Conservation (phyloP, 2,329 filamentous ascomycete genomes). For the Stromatinia cepivora region DNA sequence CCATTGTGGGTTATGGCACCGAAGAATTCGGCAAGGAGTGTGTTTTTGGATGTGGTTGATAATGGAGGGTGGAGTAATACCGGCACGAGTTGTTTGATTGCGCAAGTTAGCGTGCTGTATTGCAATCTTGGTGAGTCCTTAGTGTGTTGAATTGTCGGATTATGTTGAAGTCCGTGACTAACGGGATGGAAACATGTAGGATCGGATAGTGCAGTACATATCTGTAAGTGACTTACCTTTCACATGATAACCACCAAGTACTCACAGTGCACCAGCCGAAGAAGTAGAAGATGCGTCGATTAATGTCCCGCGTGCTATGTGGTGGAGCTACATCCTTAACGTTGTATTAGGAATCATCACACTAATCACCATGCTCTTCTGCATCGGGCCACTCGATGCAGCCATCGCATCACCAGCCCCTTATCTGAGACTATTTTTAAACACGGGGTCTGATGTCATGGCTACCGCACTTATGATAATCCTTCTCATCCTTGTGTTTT, state of each 20-base stretch:
- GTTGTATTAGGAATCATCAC: constrained; percentile 47
- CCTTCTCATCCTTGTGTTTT: constrained; percentile 45
- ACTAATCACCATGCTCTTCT: constrained; percentile 43
- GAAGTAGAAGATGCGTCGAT: constrained; percentile 51
- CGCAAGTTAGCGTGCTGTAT: constrained; percentile 40
- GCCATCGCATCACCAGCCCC: constrained; percentile 48
- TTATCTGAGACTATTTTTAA: constrained; percentile 45
- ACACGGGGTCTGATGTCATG: constrained; percentile 46
- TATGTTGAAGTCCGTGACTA: neutral
- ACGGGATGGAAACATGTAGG: constrained; percentile 17
- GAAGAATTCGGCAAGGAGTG: constrained; percentile 34
- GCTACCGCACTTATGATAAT: constrained; percentile 50
- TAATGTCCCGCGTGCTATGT: constrained; percentile 50
- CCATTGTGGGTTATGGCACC: constrained; percentile 42
- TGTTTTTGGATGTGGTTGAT: constrained; percentile 41
- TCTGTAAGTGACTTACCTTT: constrained; percentile 37
- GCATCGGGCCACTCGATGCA: constrained; percentile 41
- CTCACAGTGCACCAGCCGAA: constrained; percentile 41
- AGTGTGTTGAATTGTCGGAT: neutral
- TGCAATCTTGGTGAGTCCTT: constrained; percentile 38
- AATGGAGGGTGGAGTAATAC: constrained; percentile 41
- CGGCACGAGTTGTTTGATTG: constrained; percentile 43
- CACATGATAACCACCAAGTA: neutral
- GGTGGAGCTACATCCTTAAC: constrained; percentile 50
- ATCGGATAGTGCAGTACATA: constrained; percentile 40